Percentiles rank a stretch among this genome's conserved stretches.
phyloP scores from a whole-genome alignment of 1,284 basidiomycete species.

The Rhodotorula sp. region DNA sequence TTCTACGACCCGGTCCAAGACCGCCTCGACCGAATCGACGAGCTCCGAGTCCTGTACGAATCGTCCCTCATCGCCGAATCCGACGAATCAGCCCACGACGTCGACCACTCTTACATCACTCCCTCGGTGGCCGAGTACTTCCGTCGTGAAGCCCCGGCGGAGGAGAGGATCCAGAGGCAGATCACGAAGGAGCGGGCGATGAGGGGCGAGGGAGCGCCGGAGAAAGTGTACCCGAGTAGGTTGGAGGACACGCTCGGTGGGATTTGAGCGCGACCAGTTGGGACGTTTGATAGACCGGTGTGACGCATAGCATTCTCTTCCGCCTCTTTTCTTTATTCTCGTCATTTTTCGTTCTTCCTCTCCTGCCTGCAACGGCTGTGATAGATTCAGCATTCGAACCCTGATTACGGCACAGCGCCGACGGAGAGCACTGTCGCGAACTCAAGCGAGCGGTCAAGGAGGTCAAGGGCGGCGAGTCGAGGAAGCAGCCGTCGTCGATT shows the following conservation, averaged over 20 bases:
- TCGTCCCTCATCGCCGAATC: slow-evolving; percentile 32
- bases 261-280: neutral
- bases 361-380: no score
- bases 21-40: slow-evolving; percentile 52
- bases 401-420: no score
- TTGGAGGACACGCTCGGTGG: slow-evolving; percentile 26
- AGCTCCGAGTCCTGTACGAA: slow-evolving; percentile 53
- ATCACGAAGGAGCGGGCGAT: slow-evolving; percentile 34
- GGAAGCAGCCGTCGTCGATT: no score
- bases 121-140: slow-evolving; percentile 38
- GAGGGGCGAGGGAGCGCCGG: slow-evolving; percentile 7
- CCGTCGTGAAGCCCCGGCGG: slow-evolving; percentile 14
- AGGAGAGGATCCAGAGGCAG: slow-evolving; percentile 25
- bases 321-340: no score
- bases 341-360: no score
- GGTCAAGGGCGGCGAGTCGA: no score
- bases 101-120: slow-evolving; percentile 39
- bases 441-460: no score
- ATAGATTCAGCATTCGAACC: no score
- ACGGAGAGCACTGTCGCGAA: no score
- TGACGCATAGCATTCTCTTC: no score
- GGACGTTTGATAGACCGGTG: slow-evolving; percentile 2
- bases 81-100: slow-evolving; percentile 19
- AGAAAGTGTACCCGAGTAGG: slow-evolving; percentile 16
- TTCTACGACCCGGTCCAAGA: slow-evolving; percentile 57